Conservation (phyloP, 2,329 filamentous ascomycete genomes). For the Botrytis pseudocinerea region DNA sequence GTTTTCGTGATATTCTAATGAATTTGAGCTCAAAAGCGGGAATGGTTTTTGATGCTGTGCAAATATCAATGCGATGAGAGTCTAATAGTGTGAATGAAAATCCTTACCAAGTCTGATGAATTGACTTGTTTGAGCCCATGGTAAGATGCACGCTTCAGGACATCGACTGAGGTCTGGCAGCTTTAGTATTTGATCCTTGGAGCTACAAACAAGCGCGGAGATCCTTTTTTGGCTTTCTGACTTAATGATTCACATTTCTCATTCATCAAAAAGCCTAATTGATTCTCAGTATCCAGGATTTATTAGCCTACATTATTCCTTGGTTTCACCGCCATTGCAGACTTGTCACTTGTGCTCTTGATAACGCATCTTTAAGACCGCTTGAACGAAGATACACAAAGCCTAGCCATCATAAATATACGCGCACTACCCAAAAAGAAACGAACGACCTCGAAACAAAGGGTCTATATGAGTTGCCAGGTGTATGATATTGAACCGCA, state of each 20-base stretch:
- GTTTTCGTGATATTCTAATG: not conserved
- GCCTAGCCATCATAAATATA: not conserved
- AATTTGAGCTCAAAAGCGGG: no score
- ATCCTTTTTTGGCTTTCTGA: not conserved
- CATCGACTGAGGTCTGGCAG: fast-evolving
- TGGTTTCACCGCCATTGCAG: not conserved
- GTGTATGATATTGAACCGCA: not conserved
- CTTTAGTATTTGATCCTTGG: not conserved
- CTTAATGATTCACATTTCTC: not conserved
- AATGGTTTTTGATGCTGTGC: fast-evolving
- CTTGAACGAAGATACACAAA: not conserved
- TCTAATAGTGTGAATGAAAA: not conserved
- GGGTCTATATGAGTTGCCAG: not conserved
- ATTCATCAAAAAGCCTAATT: not conserved
- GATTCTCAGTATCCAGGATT: not conserved
- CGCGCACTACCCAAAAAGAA: not conserved
- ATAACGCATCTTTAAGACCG: not conserved
- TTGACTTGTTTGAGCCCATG: not conserved
- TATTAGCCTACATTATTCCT: not conserved
- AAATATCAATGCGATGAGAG: not conserved
- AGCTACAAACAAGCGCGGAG: no score
- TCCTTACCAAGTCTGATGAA: not conserved
- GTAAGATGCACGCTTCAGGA: not conserved
- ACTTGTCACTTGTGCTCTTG: not conserved
- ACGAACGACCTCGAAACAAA: fast-evolving